Percentiles rank a stretch among this genome's conserved stretches.
Conservation (phyloP, 345 rosid genomes). For the Raphanus raphanistrum region DNA sequence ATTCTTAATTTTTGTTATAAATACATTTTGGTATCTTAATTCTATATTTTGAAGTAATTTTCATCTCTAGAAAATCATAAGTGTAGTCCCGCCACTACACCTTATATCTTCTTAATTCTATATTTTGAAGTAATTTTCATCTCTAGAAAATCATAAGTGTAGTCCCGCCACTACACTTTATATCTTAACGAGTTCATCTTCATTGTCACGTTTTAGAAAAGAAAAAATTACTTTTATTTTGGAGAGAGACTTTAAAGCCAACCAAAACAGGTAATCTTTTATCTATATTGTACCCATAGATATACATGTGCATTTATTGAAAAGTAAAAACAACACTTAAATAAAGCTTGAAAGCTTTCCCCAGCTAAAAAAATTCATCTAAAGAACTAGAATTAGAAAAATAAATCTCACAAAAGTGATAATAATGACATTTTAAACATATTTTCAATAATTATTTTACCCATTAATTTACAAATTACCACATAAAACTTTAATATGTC, state of each 20-base stretch:
- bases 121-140: neutral
- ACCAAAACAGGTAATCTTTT: slow-evolving; percentile 31
- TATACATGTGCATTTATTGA: slow-evolving; percentile 28
- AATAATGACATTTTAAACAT: neutral
- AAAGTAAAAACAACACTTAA: neutral
- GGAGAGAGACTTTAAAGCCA: slow-evolving; percentile 32
- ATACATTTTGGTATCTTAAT: neutral
- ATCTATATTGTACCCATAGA: slow-evolving; percentile 20
- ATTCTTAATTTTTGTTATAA: neutral
- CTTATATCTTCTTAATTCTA: neutral
- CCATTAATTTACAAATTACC: neutral
- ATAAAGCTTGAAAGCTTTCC: slow-evolving; percentile 28
- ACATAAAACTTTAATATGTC: neutral
- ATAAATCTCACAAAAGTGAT: neutral
- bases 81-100: neutral
- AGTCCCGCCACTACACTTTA: neutral
- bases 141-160: neutral
- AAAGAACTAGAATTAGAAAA: neutral
- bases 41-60: neutral
- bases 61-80: neutral
- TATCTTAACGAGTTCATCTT: neutral
- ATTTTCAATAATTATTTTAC: neutral
- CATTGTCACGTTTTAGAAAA: neutral
- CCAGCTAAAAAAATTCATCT: neutral
- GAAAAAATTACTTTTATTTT: neutral